Conservation (phyloP, 2,329 filamentous ascomycete species). For the Apiospora arundinis region DNA sequence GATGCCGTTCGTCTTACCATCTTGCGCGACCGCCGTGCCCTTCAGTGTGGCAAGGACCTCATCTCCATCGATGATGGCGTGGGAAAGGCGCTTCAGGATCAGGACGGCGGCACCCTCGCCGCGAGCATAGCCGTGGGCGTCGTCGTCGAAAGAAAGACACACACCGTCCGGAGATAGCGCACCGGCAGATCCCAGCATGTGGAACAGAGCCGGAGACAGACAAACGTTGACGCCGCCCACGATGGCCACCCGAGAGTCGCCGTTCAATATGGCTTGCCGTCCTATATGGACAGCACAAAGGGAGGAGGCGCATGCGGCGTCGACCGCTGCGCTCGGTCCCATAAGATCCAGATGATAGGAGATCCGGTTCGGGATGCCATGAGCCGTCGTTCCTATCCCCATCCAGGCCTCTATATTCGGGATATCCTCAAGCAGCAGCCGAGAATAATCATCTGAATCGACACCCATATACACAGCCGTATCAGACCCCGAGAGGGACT, state of each 20-base stretch:
- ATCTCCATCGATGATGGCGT: constrained; percentile 42
- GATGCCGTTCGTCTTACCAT: constrained; percentile 42
- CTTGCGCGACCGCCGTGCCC: constrained; percentile 39
- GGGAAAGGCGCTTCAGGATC: constrained; percentile 40
- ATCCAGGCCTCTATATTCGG: constrained; percentile 45
- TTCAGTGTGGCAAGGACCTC: constrained; percentile 42
- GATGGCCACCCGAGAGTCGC: constrained; percentile 39
- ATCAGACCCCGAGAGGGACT: constrained; percentile 38
- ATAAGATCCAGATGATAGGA: constrained; percentile 41
- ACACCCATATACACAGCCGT: constrained; percentile 42
- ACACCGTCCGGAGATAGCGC: constrained; percentile 32
- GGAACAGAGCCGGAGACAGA: constrained; percentile 19
- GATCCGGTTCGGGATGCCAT: constrained; percentile 44
- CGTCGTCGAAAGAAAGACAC: constrained; percentile 33
- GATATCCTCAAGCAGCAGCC: constrained; percentile 44
- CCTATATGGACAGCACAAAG: constrained; percentile 41
- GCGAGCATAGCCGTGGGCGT: constrained; percentile 36
- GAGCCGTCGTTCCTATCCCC: constrained; percentile 47
- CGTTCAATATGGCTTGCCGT: constrained; percentile 37
- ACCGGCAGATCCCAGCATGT: constrained; percentile 30
- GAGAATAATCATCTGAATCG: constrained; percentile 44
- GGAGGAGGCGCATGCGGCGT: constrained; percentile 44
- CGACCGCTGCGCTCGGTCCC: constrained; percentile 41
- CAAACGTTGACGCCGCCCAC: constrained; percentile 42
- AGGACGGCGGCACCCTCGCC: constrained; percentile 43